Evolutionary conservation across 257 asterid species (phyloP), one percentile per base, ranked within the genome.

Genomic region (Echium plantagineum): DNA sequence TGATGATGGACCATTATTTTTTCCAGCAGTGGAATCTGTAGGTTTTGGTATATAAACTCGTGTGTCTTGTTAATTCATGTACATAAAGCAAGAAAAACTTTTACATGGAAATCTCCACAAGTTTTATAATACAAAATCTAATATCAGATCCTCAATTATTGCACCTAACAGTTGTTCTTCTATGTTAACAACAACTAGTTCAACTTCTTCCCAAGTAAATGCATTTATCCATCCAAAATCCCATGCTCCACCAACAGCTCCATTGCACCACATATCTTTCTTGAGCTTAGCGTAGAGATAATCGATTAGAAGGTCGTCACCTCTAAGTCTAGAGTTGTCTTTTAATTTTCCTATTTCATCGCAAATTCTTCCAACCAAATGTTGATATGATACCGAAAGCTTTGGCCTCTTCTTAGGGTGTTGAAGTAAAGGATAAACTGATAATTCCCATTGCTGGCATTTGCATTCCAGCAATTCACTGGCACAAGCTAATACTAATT

Each of bases 11-110:
- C 70, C 80, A 70, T 69, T 77, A 73, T 63, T 85, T 78, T 77
- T 80, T 61, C 98, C 98, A 73, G 82, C 71, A 55, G 67, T 67
- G 67, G 80, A 60, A 66, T 90, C 98, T 26, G 86, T 63, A 48
- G 98, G 94, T 77, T 83, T 91, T 56, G 98, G 98, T 51, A 81
- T 62, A 71, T 77, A 91, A 59, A 89, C 58, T 49, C 98, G 91
- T 55, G 95, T n/a, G n/a, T n/a, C n/a, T n/a, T n/a, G n/a, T n/a
- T n/a, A n/a, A n/a, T n/a, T n/a, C n/a, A n/a, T n/a, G n/a, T n/a
- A n/a, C 72, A 68, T 52, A 54, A 42, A 60, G 35, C 21, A 61
- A 56, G 18, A 24, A 7, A 9, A 30, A 26, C 15, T 26, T 16
- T 48, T 4, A 7, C 6, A 49, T 20, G 15, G 21, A 35, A 52